Base-by-base conservation (phyloP, 192 early-diverging fungal genomes). In the Rhizoclosmatium globosum region DNA sequence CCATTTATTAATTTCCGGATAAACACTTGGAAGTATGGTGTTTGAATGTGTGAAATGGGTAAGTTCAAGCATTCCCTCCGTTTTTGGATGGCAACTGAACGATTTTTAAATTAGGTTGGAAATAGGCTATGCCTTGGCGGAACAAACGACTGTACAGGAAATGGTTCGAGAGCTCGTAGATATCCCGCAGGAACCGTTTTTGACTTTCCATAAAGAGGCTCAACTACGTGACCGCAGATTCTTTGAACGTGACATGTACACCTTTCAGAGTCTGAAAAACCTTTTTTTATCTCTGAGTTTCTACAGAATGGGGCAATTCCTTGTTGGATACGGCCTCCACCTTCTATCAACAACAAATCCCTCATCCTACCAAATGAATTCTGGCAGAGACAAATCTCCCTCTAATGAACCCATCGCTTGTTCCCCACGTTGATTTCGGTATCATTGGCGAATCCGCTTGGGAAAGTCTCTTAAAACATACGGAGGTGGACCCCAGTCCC, bases 21-120 rank as follows among this genome's bases (percentile, higher is more conserved):
- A 3, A 71, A 50, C 31, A 71, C 70, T 47, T 71, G 19, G 70
- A 71, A 71, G 70, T 57, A 2, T 71, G 70, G 70, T 69, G 68
- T 46, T 69, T 46, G 4, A 31, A 31, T 31, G 31, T 31, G 50
- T 53, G 17, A 53, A 7, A 53, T 7, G 17, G 50, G 17, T 53
- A 53, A 13, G 6, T 17, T 7, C 17, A 53, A 7, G 9, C 17
- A 53, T 13, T 53, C 17, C 17, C 50, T 53, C 50, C 17, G 17
- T 13, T 17, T 7, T 53, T 53, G 17, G 17, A 53, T 53, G 9
- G 17, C 50, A 53, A 17, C 17, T 7, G 6, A 13, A 53, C 17
- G 19, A 71, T 23, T 71, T 50, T 7, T 71, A 11, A 71, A 71
- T 56, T 71, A 50, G 70, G 70, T 71, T 15, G 70, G 70, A n/a